Percentiles rank a stretch among this genome's conserved stretches.
phyloP scores from a whole-genome alignment of 306 rosid species.

The Rosa rugosa region DNA sequence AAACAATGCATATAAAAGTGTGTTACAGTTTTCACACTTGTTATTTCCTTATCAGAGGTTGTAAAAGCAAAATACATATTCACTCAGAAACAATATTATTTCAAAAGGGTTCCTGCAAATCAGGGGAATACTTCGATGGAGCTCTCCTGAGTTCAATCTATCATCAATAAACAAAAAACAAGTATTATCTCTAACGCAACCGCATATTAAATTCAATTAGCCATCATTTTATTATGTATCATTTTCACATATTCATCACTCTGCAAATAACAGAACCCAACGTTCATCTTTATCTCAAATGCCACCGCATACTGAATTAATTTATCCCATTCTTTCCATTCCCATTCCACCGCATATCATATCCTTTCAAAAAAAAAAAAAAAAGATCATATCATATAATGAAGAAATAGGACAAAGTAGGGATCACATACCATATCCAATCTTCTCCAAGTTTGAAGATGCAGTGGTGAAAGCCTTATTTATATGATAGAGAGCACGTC shows the following conservation, averaged over 20 bases:
- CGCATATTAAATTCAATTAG: not conserved
- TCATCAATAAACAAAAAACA: no score
- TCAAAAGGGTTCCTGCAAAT: not conserved
- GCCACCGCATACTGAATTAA: not conserved
- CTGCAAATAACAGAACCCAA: not conserved
- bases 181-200: not conserved
- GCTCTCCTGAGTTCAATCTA: not conserved
- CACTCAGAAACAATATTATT: not conserved
- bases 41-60: not conserved
- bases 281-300: not conserved
- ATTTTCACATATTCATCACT: not conserved
- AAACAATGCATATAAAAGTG: not conserved
- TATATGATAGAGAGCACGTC: conserved; percentile 76
- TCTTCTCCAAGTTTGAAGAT: conserved; percentile 92
- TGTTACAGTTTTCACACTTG: not conserved
- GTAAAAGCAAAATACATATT: not conserved
- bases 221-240: not conserved
- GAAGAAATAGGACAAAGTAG: not conserved
- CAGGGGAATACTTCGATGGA: not conserved
- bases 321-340: not conserved
- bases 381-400: not conserved
- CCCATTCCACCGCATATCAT: no score
- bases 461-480: conserved; percentile 87
- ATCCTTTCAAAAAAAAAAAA: no score
- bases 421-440: conserved; percentile 59